Base-by-base conservation (phyloP, 768 basidiomycete genomes). In the Leucocoprinus birnbaumii region DNA sequence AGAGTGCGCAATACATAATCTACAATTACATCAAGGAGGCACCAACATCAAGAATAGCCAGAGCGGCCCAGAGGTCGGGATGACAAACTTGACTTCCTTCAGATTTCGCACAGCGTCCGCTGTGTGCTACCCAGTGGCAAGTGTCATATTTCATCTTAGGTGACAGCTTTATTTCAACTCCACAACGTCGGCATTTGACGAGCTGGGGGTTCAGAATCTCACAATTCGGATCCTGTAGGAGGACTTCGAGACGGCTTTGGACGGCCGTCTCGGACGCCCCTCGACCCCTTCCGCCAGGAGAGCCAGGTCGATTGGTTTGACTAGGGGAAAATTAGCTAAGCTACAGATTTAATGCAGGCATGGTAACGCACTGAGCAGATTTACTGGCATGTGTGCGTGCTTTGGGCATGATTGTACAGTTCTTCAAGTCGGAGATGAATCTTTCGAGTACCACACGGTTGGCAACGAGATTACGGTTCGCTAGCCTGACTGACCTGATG, bases 91-190 rank as follows among this genome's bases (percentile, higher is more conserved):
- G 41, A 14, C 24, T 3, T 11, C 10, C 9, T 9, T 34, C 9
- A 18, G 42, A 42, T 44, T 27, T 41, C 27, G 27, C 9, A 65
- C 87, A 89, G 26, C 85, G 75, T 38, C 73, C 73, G 27, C 81
- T 75, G 62, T 89, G 87, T 59, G 79, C 84, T 43, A 70, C 65
- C 87, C 87, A 89, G 66, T 89, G 86, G 61, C 79, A 80, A 26
- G 77, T 75, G 61, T 89, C 87, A 60, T 78, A 89, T 19, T 73
- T 73, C 66, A 83, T 85, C 68, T 87, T 88, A 27, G 73, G 66
- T 14, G 86, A 87, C 24, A 89, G 79, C 65, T 86, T 86, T 68
- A 89, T 87, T 13, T 71, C 68, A 25, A 62, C 68, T 35, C 74
- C 72, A 66, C 87, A 89, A 50, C 75, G 75, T 58, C 69, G 72